A percentile compares a stretch with the other conserved stretches of the same genome.
phyloP scores from a whole-genome alignment of 768 basidiomycete species.

The Amanita fuliginea region DNA sequence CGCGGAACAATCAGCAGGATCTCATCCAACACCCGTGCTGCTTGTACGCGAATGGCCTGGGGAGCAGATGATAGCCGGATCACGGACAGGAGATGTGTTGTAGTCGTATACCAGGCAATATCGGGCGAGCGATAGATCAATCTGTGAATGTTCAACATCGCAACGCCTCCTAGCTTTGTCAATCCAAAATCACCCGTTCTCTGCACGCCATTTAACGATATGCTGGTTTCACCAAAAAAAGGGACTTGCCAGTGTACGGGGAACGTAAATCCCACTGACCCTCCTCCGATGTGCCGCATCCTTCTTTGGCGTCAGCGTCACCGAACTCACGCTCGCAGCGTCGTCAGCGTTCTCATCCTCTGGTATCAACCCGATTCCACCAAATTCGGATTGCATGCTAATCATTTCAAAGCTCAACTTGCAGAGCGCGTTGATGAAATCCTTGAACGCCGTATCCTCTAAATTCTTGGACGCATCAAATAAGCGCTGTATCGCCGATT shows the following conservation, averaged over 20 bases:
- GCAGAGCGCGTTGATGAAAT: constrained; percentile 71
- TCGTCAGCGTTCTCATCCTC: constrained; percentile 32
- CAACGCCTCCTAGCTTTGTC: constrained; percentile 69
- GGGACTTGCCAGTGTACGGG: constrained; percentile 57
- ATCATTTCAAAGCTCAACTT: constrained; percentile 89
- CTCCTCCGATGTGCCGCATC: constrained; percentile 48
- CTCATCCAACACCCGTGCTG: constrained; percentile 79
- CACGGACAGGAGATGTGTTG: constrained; percentile 68
- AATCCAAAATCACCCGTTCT: constrained; percentile 94
- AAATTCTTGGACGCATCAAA: constrained; percentile 82
- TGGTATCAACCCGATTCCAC: constrained; percentile 17
- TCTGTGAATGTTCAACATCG: constrained; percentile 76
- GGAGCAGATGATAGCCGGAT: constrained; percentile 64
- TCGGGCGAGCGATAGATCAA: constrained; percentile 76
- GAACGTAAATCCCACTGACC: constrained; percentile 83
- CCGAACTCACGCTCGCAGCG: constrained; percentile 15
- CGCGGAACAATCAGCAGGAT: constrained; percentile 70
- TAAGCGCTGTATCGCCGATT: constrained; percentile 63
- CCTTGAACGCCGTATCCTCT: constrained; percentile 71
- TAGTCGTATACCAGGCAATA: constrained; percentile 78
- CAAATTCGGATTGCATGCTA: constrained; percentile 60
- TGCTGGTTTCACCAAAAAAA: background rate
- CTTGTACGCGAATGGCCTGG: constrained; percentile 74
- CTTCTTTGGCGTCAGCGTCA: constrained; percentile 27
- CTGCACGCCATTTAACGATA: constrained; percentile 24